A percentile compares a stretch with the other conserved stretches of the same genome.
phyloP scores from a whole-genome alignment of 164 flowering plant species.

The Pachysandra terminalis region DNA sequence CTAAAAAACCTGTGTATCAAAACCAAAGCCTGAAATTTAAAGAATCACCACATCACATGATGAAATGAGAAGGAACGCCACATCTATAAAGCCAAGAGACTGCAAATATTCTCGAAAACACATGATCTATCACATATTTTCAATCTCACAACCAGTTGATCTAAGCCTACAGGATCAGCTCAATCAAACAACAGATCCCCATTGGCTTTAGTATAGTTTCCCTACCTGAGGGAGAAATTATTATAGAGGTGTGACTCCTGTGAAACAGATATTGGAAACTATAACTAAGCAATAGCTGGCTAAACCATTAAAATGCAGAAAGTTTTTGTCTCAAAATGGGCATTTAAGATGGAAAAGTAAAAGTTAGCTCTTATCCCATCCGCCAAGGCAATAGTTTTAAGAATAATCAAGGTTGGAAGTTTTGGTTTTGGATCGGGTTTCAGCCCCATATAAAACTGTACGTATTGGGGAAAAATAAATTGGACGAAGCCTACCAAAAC shows the following conservation, averaged over 20 bases:
- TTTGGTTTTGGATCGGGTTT: too few species aligned
- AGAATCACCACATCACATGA: slow-evolving; percentile 32
- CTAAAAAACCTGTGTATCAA: slow-evolving; percentile 95
- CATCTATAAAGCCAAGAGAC: not conserved
- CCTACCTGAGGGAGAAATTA: not conserved
- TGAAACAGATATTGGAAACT: not conserved
- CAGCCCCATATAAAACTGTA: too few species aligned
- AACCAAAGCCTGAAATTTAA: slow-evolving; percentile 91
- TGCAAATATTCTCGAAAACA: too few species aligned
- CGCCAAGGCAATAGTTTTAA: not conserved
- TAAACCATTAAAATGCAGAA: not conserved
- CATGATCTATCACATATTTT: too few species aligned
- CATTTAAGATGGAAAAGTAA: not conserved
- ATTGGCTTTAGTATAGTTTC: not conserved
- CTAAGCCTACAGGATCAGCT: not conserved
- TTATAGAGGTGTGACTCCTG: not conserved
- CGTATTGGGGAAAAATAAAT: too few species aligned
- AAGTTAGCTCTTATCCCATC: not conserved
- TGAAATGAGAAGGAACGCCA: slow-evolving; percentile 12
- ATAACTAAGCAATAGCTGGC: not conserved
- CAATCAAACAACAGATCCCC: not conserved
- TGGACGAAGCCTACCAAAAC: too few species aligned
- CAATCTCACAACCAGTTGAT: not conserved
- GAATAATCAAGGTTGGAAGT: not conserved
- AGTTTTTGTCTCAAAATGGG: not conserved